Conservation (phyloP, 345 rosid species). For the Capsella bursapastoris region DNA sequence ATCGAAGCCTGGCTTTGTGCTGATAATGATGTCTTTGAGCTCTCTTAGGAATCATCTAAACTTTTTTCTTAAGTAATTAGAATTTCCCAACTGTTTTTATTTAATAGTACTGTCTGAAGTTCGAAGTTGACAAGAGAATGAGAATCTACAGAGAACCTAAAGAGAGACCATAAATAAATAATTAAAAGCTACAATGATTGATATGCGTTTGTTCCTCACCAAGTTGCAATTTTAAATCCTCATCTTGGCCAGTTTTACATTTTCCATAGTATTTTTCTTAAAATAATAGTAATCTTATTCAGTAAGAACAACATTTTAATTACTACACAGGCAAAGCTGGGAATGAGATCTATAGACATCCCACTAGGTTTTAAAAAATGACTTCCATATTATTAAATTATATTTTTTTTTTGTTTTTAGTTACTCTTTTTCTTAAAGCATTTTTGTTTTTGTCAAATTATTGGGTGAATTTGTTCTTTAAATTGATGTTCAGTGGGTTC, state of each 20-base stretch:
- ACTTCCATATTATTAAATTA: not conserved
- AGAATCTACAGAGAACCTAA: conserved; percentile 36
- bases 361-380: not conserved
- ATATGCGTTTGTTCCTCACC: conserved; percentile 45
- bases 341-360: not conserved
- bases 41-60: not conserved
- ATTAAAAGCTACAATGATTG: conserved; percentile 40
- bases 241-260: not conserved
- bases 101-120: conserved; percentile 25
- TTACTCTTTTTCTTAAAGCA: not conserved
- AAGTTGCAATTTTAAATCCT: conserved; percentile 32
- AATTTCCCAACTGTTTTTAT: conserved; percentile 11
- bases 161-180: conserved; percentile 30
- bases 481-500: conserved; percentile 43
- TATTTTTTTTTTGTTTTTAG: not conserved
- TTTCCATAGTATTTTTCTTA: not conserved
- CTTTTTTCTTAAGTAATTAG: not conserved
- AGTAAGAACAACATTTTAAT: not conserved
- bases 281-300: not conserved
- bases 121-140: conserved; percentile 44
- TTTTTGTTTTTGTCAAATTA: not conserved
- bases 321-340: not conserved
- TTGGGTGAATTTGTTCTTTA: conserved; percentile 37
- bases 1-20: conserved; percentile 31
- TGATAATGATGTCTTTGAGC: conserved; percentile 14